These are phyloP conservation scores for Metschnikowia gelsemii DNA, from an alignment of 805 yeast genomes.

Conservation along the genomic window DNA sequence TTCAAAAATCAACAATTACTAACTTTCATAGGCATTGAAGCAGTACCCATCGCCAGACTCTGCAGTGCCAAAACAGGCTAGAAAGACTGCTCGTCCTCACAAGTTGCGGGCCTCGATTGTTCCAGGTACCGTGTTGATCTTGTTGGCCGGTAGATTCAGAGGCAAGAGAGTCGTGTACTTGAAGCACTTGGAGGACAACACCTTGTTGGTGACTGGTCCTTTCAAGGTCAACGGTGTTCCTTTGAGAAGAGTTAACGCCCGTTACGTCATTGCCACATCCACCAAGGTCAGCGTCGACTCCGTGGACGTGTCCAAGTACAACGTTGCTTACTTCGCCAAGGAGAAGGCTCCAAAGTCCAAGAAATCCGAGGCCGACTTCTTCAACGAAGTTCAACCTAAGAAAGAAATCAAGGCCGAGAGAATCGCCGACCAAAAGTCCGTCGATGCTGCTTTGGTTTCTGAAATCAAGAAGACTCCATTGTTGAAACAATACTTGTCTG, in stretches of 20 bases:
- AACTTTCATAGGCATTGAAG: slow-evolving; percentile 63
- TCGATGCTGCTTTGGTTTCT: slow-evolving; percentile 87
- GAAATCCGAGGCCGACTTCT: slow-evolving; percentile 91
- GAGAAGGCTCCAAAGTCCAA: slow-evolving; percentile 81
- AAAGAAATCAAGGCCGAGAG: slow-evolving; percentile 89
- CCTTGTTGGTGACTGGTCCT: slow-evolving; percentile 96
- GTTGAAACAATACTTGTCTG: slow-evolving; percentile 92
- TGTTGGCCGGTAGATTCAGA: slow-evolving; percentile 99
- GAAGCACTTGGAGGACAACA: slow-evolving; percentile 96
- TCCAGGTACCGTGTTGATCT: slow-evolving; percentile 96
- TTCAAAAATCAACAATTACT: slow-evolving; percentile 16
- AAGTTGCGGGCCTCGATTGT: slow-evolving; percentile 92
- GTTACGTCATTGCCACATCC: slow-evolving; percentile 98
- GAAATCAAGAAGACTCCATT: slow-evolving; percentile 97
- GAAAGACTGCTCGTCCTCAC: slow-evolving; percentile 93
- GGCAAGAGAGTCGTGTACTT: slow-evolving; percentile 99
- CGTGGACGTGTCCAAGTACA: slow-evolving; percentile 87
- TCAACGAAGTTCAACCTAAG: slow-evolving; percentile 73
- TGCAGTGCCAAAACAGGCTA: slow-evolving; percentile 82
- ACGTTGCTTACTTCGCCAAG: slow-evolving; percentile 93
- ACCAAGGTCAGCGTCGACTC: slow-evolving; percentile 79
- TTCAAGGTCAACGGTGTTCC: slow-evolving; percentile 99
- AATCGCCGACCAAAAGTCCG: slow-evolving; percentile 93
- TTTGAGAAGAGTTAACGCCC: slow-evolving; percentile 97
- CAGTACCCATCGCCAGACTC: slow-evolving; percentile 94